A percentile compares a stretch with the other conserved stretches of the same genome.
These are phyloP conservation scores for Neurospora sp. DNA, from an alignment of 495 filamentous ascomycete genomes.

Conservation along the genomic window DNA sequence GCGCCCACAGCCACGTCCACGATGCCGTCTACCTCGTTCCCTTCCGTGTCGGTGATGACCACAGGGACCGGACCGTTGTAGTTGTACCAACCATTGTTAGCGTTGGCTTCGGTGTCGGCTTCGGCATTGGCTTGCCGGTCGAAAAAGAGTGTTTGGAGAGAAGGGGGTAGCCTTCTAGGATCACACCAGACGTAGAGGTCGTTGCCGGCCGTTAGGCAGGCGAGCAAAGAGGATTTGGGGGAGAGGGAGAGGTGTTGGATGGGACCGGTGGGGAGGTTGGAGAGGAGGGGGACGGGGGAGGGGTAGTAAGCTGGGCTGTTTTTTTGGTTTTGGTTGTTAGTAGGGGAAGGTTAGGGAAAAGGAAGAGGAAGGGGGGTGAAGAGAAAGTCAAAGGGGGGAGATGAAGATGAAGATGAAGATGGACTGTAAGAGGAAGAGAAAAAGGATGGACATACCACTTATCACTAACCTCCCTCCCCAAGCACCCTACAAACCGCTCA, in stretches of 20 bases:
- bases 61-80: slow-evolving; percentile 22
- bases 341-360: neutral
- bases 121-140: neutral
- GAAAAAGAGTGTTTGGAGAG: neutral
- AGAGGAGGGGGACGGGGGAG: slow-evolving; percentile 35
- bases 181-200: slow-evolving; percentile 60
- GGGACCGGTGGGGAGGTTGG: slow-evolving; percentile 37
- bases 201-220: slow-evolving; percentile 44
- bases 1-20: slow-evolving; percentile 49
- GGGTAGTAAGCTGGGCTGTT: slow-evolving; percentile 34
- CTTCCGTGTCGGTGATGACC: slow-evolving; percentile 20
- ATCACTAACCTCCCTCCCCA: slow-evolving; percentile 32
- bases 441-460: neutral
- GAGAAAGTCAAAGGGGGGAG: neutral
- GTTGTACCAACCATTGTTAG: neutral
- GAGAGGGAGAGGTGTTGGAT: slow-evolving; percentile 44
- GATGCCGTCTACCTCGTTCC: slow-evolving; percentile 22
- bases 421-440: neutral
- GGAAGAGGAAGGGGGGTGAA: neutral
- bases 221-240: slow-evolving; percentile 38
- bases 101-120: slow-evolving; percentile 2
- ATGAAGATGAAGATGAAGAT: neutral
- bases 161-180: slow-evolving; percentile 1
- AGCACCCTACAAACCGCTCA: slow-evolving; percentile 37
- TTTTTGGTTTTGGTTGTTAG: neutral